A percentile compares a stretch with the other conserved stretches of the same genome.
Evolutionary conservation across 805 yeast genomes (phyloP).

Genomic region (Teunomyces barrocoloradensis): DNA sequence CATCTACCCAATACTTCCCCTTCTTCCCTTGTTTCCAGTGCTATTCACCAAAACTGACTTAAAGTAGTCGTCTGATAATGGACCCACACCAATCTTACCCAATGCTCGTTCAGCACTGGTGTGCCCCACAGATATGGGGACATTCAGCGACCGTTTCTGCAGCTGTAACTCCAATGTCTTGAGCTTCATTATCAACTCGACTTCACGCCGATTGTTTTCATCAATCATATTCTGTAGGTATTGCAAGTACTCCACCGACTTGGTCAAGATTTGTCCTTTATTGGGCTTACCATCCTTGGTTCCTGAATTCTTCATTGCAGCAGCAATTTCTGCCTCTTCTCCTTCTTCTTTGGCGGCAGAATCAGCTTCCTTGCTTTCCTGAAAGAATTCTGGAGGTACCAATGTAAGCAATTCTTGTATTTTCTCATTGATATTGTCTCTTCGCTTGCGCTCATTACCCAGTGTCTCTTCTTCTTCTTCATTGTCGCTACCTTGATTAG

Average conservation of each 20-base stretch:
- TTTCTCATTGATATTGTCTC: constrained; percentile 44
- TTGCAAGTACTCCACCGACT: constrained; percentile 71
- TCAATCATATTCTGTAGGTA: constrained; percentile 70
- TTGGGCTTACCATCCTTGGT: constrained; percentile 84
- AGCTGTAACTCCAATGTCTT: constrained; percentile 51
- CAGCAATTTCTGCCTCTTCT: constrained; percentile 26
- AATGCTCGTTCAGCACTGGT: constrained; percentile 80
- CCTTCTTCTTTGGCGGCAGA: constrained; percentile 10
- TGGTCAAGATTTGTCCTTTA: constrained; percentile 76
- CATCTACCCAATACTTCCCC: constrained; percentile 8
- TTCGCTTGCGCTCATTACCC: constrained; percentile 40
- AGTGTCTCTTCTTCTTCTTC: constrained; percentile 27
- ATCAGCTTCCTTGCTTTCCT: constrained; percentile 25
- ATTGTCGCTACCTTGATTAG: constrained; percentile 14
- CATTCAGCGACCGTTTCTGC: constrained; percentile 39
- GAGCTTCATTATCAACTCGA: constrained; percentile 62
- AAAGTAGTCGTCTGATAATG: constrained; percentile 49
- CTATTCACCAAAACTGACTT: constrained; percentile 12
- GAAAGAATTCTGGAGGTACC: constrained; percentile 37
- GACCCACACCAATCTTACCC: constrained; percentile 81
- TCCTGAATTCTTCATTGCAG: constrained; percentile 43
- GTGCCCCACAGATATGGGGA: constrained; percentile 40
- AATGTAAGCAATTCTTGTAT: constrained; percentile 42
- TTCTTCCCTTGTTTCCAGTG: constrained; percentile 9
- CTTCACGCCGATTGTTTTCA: constrained; percentile 73